Conservation (phyloP, 257 asterid genomes). For the Linderniella brevidens region DNA sequence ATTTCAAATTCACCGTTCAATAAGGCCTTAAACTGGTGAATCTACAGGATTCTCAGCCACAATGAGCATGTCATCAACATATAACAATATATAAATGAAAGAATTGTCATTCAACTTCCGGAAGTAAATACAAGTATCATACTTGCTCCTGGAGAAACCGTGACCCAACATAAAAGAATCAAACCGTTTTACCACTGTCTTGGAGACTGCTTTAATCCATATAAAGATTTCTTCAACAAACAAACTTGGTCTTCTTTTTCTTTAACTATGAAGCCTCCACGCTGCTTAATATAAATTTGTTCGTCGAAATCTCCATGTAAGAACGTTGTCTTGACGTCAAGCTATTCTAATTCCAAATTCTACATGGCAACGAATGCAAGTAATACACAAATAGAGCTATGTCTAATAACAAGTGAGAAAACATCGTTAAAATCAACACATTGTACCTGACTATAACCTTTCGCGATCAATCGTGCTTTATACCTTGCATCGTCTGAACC, state of each 20-base stretch:
- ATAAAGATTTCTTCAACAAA: not conserved
- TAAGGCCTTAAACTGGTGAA: not conserved
- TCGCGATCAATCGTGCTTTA: not conserved
- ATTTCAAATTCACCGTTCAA: not conserved
- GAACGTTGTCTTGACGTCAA: not conserved
- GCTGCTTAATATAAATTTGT: not conserved
- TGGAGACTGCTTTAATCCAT: not conserved
- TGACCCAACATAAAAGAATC: not conserved
- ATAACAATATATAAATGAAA: not conserved
- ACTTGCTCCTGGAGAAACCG: not conserved
- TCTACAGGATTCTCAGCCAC: not conserved
- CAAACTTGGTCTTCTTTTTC: not conserved
- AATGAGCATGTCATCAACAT: conserved; percentile 1
- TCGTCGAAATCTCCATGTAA: not conserved
- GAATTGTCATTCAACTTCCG: not conserved
- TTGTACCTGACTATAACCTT: not conserved
- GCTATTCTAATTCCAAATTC: conserved; percentile 1
- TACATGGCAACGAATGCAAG: conserved; percentile 3
- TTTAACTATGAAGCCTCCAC: not conserved
- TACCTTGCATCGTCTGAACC: not conserved
- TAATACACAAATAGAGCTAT: not conserved
- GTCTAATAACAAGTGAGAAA: not conserved
- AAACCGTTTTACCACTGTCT: not conserved
- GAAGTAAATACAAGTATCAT: not conserved
- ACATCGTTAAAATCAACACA: conserved; percentile 1